Evolutionary conservation across 305 asterid species (phyloP), one percentile per base, ranked within the genome.

Genomic region (Plantago coronopus): DNA sequence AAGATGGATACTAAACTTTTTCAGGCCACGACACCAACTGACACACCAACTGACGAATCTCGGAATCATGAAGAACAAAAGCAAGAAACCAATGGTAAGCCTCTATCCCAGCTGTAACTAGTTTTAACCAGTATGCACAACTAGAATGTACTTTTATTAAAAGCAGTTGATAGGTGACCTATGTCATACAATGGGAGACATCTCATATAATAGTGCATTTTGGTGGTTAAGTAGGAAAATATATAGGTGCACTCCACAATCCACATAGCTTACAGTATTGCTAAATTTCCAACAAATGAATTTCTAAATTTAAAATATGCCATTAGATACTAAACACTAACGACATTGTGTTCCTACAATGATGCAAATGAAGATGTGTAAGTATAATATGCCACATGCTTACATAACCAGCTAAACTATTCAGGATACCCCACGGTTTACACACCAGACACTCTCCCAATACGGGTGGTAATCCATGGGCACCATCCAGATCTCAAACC

Each of bases 391-490:
- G 29, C 42, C 15, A 40, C 21, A 37, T 50, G 49, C 34, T 76
- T 49, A 57, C 54, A 55, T 43, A 51, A 44, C 25, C 65, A n/a
- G 40, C 42, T n/a, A 42, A 60, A 49, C 45, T 60, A 64, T 69
- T 59, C 80, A 86, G 95, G 88, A 76, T 67, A 38, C 49, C 49
- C 62, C 23, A 57, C 54, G 42, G 57, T 60, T 57, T 37, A 62
- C 61, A 59, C 61, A 59, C 66, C 81, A 51, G 72, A 67, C 54
- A 55, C 48, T 62, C 72, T 68, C 50, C 89, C 85, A 4, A 63
- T 62, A 69, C 80, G 99, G 79, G 86, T 89, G 57, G 74, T 83
- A 68, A 85, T 93, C 69, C 96, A 93, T 71, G 95, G 89, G 48
- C 85, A 89, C 76, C 95, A 82, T 71, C 95, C 95, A 72, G 80